Evolutionary conservation across 2,329 filamentous ascomycete species (phyloP).

Genomic region (Paradendryphiella salina): DNA sequence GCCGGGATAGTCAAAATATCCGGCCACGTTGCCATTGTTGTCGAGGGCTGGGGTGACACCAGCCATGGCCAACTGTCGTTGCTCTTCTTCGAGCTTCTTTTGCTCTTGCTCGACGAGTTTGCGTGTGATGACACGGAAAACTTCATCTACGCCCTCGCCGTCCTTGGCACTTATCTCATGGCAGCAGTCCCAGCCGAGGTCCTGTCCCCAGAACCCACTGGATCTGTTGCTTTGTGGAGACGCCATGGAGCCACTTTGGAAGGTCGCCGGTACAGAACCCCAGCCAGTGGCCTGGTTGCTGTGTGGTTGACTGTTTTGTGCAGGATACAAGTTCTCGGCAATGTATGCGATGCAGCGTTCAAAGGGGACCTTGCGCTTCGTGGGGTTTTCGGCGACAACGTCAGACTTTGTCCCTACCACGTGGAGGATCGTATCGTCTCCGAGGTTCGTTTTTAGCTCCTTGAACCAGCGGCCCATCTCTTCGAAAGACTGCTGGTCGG

Average conservation of each 20-base stretch:
- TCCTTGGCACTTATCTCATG: constrained; percentile 95
- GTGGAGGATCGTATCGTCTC: constrained; percentile 79
- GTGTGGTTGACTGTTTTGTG: constrained; percentile 47
- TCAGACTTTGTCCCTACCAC: constrained; percentile 84
- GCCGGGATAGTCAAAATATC: constrained; percentile 55
- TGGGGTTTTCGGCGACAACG: constrained; percentile 82
- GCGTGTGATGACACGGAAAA: constrained; percentile 86
- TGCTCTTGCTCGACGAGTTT: constrained; percentile 77
- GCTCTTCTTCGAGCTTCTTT: constrained; percentile 57
- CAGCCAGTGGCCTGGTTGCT: constrained; percentile 28
- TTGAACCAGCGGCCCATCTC: constrained; percentile 92
- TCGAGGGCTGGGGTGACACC: constrained; percentile 52
- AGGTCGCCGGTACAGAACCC: constrained; percentile 44
- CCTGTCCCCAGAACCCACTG: constrained; percentile 85
- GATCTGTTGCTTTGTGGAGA: constrained; percentile 58
- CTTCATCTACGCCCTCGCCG: constrained; percentile 94
- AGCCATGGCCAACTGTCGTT: constrained; percentile 49
- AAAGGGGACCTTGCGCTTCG: constrained; percentile 81
- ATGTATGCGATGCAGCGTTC: constrained; percentile 96
- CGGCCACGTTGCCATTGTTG: constrained; percentile 38
- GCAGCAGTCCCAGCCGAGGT: constrained; percentile 94
- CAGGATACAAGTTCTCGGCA: constrained; percentile 83
- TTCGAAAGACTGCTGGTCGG: constrained; percentile 78
- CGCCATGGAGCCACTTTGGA: constrained; percentile 48
- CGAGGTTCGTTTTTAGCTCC: constrained; percentile 78